phyloP scores from a whole-genome alignment of 768 basidiomycete species.

The Lactarius deliciosus region DNA sequence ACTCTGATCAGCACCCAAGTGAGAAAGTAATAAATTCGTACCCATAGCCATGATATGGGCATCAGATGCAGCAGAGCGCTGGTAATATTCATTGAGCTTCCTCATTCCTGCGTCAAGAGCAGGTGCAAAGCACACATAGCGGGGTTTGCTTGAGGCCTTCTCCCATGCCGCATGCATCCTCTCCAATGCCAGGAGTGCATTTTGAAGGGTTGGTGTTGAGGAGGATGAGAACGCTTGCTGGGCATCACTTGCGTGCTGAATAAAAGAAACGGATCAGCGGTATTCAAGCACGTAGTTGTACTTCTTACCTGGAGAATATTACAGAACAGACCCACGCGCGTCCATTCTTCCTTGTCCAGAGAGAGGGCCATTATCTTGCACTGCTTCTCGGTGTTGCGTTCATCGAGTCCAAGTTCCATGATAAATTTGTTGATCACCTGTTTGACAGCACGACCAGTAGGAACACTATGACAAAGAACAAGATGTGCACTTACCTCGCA shows the following conservation, averaged over 20 bases:
- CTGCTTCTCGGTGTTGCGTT: background rate
- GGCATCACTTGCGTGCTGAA: background rate
- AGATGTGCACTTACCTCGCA: background rate
- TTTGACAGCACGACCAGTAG: background rate
- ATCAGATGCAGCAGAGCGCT: too few relatives aligned
- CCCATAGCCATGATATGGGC: too few relatives aligned
- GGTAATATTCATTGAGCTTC: too few relatives aligned
- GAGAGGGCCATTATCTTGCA: background rate
- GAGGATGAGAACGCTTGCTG: slow-evolving; percentile 3
- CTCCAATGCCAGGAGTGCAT: too few relatives aligned
- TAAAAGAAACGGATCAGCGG: background rate
- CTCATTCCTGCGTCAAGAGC: too few relatives aligned
- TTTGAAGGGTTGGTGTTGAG: background rate
- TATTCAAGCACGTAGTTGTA: background rate
- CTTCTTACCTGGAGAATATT: background rate
- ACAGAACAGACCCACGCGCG: background rate
- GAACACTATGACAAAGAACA: background rate
- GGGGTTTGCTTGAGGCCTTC: too few relatives aligned
- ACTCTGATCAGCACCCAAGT: too few relatives aligned
- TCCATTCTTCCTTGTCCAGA: background rate
- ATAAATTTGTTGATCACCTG: background rate
- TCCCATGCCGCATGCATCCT: too few relatives aligned
- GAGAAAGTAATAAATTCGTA: too few relatives aligned
- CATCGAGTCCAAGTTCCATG: background rate
- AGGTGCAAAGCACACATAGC: too few relatives aligned